These are phyloP conservation scores for Epichloe elymi DNA, from an alignment of 2,329 filamentous ascomycete species.

Conservation along the genomic window DNA sequence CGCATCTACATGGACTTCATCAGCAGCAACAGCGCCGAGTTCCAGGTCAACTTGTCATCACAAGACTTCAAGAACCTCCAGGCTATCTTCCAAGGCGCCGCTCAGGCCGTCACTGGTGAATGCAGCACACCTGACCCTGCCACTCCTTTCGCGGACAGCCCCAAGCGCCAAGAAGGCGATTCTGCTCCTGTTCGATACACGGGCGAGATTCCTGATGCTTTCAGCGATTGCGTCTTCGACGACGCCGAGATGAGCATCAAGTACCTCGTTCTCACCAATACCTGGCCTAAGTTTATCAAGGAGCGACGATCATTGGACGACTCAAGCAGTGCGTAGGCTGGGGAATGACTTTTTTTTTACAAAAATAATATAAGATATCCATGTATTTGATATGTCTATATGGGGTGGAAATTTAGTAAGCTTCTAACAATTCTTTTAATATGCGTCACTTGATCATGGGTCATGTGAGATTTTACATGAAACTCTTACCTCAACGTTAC, in stretches of 20 bases:
- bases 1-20: constrained; percentile 50
- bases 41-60: constrained; percentile 53
- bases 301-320: constrained; percentile 24
- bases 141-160: constrained; percentile 27
- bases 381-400: background rate
- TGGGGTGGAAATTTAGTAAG: background rate
- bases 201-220: constrained; percentile 36
- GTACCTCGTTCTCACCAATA: constrained; percentile 56
- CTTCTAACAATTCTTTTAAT: background rate
- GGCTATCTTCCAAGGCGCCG: constrained; percentile 40
- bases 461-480: background rate
- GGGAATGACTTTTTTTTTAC: background rate
- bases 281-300: constrained; percentile 49
- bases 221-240: constrained; percentile 44
- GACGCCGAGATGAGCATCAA: constrained; percentile 48
- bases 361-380: background rate
- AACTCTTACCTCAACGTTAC: too few species aligned
- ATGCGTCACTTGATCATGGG: background rate
- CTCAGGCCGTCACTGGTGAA: constrained; percentile 30
- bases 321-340: constrained; percentile 6
- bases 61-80: constrained; percentile 41
- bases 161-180: constrained; percentile 11
- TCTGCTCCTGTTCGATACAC: constrained; percentile 20
- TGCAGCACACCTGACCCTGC: constrained; percentile 26
- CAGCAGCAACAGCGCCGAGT: constrained; percentile 46